phyloP scores from a whole-genome alignment of 208 protist species.

The Wallacemonas sp. region DNA sequence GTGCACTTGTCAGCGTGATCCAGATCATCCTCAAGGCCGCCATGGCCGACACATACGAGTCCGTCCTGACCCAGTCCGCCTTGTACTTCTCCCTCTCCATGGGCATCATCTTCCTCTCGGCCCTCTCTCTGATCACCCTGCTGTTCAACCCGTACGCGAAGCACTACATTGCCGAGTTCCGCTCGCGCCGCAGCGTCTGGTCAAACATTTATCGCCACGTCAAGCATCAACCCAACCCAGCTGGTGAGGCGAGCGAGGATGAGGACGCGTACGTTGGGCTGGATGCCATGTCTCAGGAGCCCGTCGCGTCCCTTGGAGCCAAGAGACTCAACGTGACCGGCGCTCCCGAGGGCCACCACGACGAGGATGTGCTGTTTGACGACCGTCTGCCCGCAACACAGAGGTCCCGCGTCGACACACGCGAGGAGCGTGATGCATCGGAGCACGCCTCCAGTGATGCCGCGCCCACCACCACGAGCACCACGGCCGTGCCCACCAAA shows the following conservation, averaged over 20 bases:
- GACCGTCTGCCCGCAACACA: constrained; percentile 20
- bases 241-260: neutral
- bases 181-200: constrained; percentile 44
- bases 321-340: neutral
- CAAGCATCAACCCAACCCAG: neutral
- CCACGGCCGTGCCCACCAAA: neutral
- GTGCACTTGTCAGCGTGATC: constrained; percentile 63
- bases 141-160: constrained; percentile 63
- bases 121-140: constrained; percentile 44
- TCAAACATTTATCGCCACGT: constrained; percentile 52
- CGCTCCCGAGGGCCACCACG: neutral
- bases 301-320: neutral
- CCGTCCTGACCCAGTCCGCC: constrained; percentile 50
- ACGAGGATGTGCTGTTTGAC: constrained; percentile 38
- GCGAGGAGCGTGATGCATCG: neutral
- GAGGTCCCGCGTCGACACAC: constrained; percentile 13
- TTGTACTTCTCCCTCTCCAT: constrained; percentile 81
- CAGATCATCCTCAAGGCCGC: constrained; percentile 74
- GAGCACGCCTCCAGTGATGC: neutral
- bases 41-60: constrained; percentile 56
- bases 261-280: neutral
- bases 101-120: constrained; percentile 55
- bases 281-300: neutral
- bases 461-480: too few species aligned
- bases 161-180: constrained; percentile 75